Evolutionary conservation across 345 rosid species (phyloP), one percentile per base, ranked within the genome.

Genomic region (Eucalyptus guilfoylei): DNA sequence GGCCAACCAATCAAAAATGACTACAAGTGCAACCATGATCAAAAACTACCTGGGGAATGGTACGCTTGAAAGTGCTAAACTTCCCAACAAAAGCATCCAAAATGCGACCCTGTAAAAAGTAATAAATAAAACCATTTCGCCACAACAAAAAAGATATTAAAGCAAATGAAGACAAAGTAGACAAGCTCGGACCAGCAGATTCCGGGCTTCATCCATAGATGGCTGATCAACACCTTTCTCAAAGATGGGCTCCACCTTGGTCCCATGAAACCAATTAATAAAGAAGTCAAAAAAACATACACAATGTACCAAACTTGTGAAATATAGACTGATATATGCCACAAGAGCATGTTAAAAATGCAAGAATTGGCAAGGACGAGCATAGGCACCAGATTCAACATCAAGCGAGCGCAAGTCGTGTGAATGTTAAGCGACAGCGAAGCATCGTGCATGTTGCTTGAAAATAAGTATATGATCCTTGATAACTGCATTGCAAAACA

Each of bases 11-110:
- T 76, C 47, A 76, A 76, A 76, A 76, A 40, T 37, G 45, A 76
- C 47, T 34, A 54, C 72, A 24, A 47, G 37, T 55, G 87, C 23
- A 88, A 88, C 13, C 87, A 60, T 67, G 49, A 52, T 28, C 76
- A 44, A 37, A 86, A 50, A 85, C 23, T 95, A 98, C 99, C 99
- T 97, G 99, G 16, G 99, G 99, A 92, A 98, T 95, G 26, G 98
- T 98, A 42, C 95, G 98, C 96, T 98, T 98, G 93, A 98, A 97
- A 91, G 99, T 94, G 90, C 98, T 96, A 93, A 98, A 98, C 89
- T 97, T 98, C 42, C 99, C 99, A 91, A 98, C 98, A 95, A 98
- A 98, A 88, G 99, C 99, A 95, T 98, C 99, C 94, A 98, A 91
- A 89, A 98, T 97, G 72, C 96, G 97, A 69, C 99, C 99, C 99